These are phyloP conservation scores for Narthecium ossifragum DNA, from an alignment of 106 monocot genomes.

Conservation along the genomic window DNA sequence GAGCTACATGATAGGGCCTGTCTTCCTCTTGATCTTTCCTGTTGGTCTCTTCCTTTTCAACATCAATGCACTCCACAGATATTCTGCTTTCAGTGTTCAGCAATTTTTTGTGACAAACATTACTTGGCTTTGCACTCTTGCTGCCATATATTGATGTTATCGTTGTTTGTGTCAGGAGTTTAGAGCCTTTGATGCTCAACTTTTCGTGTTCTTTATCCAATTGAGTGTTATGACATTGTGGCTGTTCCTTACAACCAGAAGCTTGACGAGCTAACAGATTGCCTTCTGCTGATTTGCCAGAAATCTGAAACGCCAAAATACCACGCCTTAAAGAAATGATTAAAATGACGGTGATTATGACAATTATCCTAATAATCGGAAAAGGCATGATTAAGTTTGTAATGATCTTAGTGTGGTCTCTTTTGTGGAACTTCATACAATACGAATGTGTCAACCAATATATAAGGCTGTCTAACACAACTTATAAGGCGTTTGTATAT, in stretches of 20 bases:
- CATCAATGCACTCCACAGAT: conserved; percentile 28
- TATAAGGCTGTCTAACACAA: no score
- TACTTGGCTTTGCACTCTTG: conserved; percentile 29
- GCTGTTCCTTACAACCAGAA: conserved; percentile 11
- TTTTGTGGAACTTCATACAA: no score
- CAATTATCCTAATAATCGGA: no score
- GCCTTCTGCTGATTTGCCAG: conserved; percentile 5
- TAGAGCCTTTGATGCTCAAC: conserved; percentile 29
- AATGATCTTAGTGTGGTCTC: no score
- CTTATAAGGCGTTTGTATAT: no score
- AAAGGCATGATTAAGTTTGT: no score
- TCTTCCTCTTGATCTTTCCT: conserved; percentile 47
- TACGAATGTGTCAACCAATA: no score
- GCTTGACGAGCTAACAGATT: conserved; percentile 10
- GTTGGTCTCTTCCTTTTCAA: conserved; percentile 22
- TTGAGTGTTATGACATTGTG: conserved; percentile 13
- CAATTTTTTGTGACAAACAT: conserved; percentile 25
- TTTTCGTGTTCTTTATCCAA: conserved; percentile 37
- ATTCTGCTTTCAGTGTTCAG: conserved; percentile 20
- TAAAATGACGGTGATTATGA: not conserved
- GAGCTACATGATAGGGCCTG: conserved; percentile 14
- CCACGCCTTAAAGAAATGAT: not conserved
- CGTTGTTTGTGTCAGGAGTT: conserved; percentile 53
- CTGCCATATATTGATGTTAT: conserved; percentile 54
- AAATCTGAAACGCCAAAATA: conserved; percentile 16